Evolutionary conservation across 306 rosid species (phyloP).

Genomic region (Mimosa bimucronata): DNA sequence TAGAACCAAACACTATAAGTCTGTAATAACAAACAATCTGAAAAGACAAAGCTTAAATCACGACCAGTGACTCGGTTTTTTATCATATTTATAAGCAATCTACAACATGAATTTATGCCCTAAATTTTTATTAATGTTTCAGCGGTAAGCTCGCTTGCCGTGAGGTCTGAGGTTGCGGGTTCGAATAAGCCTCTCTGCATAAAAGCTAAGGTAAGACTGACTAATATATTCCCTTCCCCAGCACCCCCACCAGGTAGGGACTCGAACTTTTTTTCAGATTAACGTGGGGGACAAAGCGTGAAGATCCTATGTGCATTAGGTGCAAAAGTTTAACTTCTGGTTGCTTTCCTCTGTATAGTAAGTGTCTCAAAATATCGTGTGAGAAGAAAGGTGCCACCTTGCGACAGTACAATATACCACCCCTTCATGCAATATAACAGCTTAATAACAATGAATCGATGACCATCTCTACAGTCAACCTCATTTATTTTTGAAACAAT

Average conservation of each 20-base stretch:
- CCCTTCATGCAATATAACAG: neutral
- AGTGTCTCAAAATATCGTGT: neutral
- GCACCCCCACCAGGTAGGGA: too few relatives aligned
- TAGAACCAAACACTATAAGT: neutral
- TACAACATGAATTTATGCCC: slow-evolving; percentile 7
- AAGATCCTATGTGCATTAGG: neutral
- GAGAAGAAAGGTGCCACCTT: neutral
- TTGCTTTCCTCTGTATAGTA: neutral
- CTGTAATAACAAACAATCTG: neutral
- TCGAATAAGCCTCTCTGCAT: too few relatives aligned
- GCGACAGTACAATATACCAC: neutral
- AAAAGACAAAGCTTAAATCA: neutral
- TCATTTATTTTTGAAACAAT: slow-evolving; percentile 13
- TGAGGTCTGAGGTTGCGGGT: too few relatives aligned
- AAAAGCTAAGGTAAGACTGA: too few relatives aligned
- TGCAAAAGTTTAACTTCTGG: neutral
- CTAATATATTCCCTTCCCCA: too few relatives aligned
- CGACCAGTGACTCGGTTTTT: neutral
- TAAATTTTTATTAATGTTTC: neutral
- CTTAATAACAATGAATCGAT: neutral
- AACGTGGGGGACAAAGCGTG: neutral
- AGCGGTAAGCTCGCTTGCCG: too few relatives aligned
- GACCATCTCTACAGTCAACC: neutral
- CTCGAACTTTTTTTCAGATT: too few relatives aligned
- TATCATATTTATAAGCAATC: slow-evolving; percentile 4